A percentile compares a stretch with the other conserved stretches of the same genome.
These are phyloP conservation scores for Xylaria sp. DNA, from an alignment of 2,329 filamentous ascomycete species.

Conservation along the genomic window DNA sequence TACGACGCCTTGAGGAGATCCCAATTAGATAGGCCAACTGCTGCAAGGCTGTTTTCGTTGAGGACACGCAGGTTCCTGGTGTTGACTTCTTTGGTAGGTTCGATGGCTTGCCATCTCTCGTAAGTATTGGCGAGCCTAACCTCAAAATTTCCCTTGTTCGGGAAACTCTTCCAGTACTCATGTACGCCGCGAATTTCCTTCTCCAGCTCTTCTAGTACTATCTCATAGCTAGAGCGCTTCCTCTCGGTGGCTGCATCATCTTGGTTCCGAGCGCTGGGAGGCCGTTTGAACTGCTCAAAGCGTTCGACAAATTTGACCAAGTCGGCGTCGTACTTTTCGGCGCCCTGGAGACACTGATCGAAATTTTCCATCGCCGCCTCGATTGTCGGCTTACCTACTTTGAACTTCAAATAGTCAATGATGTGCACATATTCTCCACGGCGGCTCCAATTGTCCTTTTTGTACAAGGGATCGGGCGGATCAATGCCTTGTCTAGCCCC, in stretches of 20 bases:
- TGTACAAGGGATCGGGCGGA: constrained; percentile 49
- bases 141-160: constrained; percentile 21
- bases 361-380: constrained; percentile 46
- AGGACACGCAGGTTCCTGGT: constrained; percentile 42
- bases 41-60: constrained; percentile 34
- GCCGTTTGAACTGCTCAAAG: constrained; percentile 41
- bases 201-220: constrained; percentile 43
- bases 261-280: constrained; percentile 31
- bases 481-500: constrained; percentile 37
- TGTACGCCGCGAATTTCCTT: constrained; percentile 42
- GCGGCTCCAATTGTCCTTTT: constrained; percentile 42
- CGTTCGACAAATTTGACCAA: constrained; percentile 38
- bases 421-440: constrained; percentile 63
- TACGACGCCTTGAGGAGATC: constrained; percentile 57
- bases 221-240: constrained; percentile 37
- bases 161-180: constrained; percentile 41
- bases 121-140: constrained; percentile 45
- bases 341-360: constrained; percentile 32
- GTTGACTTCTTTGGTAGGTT: constrained; percentile 40
- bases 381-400: constrained; percentile 53
- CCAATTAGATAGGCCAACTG: constrained; percentile 49
- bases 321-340: constrained; percentile 36
- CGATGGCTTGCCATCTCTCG: constrained; percentile 51
- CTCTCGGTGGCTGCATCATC: constrained; percentile 20
- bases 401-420: constrained; percentile 67